These are phyloP conservation scores for Macrophomina pseudophaseolina DNA, from an alignment of 2,329 filamentous ascomycete species.

Conservation along the genomic window DNA sequence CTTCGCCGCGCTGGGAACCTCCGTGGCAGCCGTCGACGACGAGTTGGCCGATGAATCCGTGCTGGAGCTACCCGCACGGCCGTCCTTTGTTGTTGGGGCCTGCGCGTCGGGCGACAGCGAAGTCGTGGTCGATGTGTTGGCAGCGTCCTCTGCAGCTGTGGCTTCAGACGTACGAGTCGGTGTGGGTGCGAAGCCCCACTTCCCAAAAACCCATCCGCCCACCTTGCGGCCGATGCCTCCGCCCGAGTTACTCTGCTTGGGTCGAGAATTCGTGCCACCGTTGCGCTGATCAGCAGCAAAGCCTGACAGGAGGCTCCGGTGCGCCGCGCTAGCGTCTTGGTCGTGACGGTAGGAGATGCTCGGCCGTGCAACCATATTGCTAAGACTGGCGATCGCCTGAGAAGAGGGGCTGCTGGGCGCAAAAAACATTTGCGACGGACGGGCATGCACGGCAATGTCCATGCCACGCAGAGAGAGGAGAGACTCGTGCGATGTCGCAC, in stretches of 20 bases:
- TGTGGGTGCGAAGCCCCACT: slow-evolving; percentile 62
- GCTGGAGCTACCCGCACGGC: slow-evolving; percentile 16
- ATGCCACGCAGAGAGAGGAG: slow-evolving; percentile 85
- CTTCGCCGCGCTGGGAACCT: not conserved
- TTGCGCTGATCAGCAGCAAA: slow-evolving; percentile 33
- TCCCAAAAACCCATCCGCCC: slow-evolving; percentile 69
- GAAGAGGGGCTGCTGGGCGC: slow-evolving; percentile 46
- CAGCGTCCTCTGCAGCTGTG: slow-evolving; percentile 4
- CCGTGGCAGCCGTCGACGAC: slow-evolving; percentile 3
- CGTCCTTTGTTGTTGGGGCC: slow-evolving; percentile 6
- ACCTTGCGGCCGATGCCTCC: slow-evolving; percentile 57
- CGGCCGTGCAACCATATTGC: slow-evolving; percentile 49
- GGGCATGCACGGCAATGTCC: slow-evolving; percentile 82
- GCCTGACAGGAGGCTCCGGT: slow-evolving; percentile 56
- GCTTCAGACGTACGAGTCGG: slow-evolving; percentile 25
- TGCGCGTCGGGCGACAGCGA: slow-evolving; percentile 19
- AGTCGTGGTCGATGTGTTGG: slow-evolving; percentile 28
- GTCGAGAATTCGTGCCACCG: slow-evolving; percentile 13
- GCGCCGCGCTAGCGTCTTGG: slow-evolving; percentile 55
- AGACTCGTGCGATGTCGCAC: slow-evolving; percentile 79
- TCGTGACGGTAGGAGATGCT: slow-evolving; percentile 44
- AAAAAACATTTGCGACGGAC: slow-evolving; percentile 75
- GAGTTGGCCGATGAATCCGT: slow-evolving; percentile 3
- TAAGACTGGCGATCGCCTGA: slow-evolving; percentile 31
- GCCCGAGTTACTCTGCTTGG: slow-evolving; percentile 17